These are phyloP conservation scores for Trichoderma orchidacearum DNA, from an alignment of 495 filamentous ascomycete species.

Conservation along the genomic window DNA sequence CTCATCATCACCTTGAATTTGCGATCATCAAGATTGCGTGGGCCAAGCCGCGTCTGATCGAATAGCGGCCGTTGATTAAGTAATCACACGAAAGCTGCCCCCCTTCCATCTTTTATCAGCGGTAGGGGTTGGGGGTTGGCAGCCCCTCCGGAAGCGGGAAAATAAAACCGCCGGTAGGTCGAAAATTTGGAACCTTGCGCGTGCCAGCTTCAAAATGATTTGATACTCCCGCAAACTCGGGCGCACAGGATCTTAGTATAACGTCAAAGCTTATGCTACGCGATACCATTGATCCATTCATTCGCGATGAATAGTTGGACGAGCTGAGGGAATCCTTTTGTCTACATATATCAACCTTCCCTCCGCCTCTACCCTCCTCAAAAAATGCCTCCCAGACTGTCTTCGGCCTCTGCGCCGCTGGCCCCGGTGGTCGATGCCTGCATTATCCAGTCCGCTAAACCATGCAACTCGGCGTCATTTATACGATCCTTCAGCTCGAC, in stretches of 20 bases:
- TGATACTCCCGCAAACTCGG: neutral
- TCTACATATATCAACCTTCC: neutral
- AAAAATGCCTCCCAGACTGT: neutral
- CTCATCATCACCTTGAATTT: no score
- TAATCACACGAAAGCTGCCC: no score
- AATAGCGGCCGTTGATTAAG: no score
- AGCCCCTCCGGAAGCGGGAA: neutral
- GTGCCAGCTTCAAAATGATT: neutral
- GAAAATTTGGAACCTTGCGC: neutral
- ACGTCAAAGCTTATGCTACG: neutral
- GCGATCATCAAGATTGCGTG: no score
- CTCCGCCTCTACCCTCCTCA: neutral
- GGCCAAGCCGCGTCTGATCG: no score
- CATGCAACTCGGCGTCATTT: neutral
- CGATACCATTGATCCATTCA: neutral
- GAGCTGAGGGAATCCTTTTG: no score
- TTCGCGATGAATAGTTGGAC: neutral
- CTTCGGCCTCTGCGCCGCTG: neutral
- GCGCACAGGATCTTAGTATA: neutral
- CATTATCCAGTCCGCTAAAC: neutral
- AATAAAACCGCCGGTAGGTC: neutral
- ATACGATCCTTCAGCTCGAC: neutral
- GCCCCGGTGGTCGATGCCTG: neutral
- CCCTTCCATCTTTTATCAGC: no score
- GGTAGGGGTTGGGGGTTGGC: no score